These are phyloP conservation scores for Heterobasidion annosum DNA, from an alignment of 1,284 basidiomycete genomes.

Conservation along the genomic window DNA sequence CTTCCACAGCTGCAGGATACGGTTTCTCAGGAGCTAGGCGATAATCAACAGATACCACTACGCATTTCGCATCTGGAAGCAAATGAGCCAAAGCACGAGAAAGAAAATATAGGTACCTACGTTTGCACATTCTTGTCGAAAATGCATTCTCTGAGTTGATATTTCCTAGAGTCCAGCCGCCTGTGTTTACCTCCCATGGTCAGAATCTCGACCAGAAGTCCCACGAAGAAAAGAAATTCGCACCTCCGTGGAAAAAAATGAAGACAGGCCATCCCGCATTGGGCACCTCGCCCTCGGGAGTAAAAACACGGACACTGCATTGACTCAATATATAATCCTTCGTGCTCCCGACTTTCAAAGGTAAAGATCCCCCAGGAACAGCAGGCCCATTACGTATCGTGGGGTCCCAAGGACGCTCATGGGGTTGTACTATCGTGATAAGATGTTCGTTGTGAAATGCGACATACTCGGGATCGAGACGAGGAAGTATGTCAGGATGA, in stretches of 20 bases:
- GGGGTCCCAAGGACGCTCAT: constrained; percentile 53
- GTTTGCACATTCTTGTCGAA: constrained; percentile 45
- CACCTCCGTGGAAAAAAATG: constrained; percentile 55
- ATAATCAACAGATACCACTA: constrained; percentile 64
- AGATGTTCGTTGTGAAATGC: constrained; percentile 48
- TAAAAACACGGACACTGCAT: constrained; percentile 45
- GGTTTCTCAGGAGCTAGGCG: constrained; percentile 67
- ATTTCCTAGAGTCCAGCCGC: constrained; percentile 64
- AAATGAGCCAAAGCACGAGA: neutral
- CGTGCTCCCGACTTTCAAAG: constrained; percentile 42
- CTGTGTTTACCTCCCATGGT: constrained; percentile 18
- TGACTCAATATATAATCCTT: constrained; percentile 39
- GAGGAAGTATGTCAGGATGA: constrained; percentile 44
- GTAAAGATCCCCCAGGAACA: constrained; percentile 46
- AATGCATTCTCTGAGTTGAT: constrained; percentile 53
- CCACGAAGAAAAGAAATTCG: constrained; percentile 7
- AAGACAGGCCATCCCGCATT: constrained; percentile 51
- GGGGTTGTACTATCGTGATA: constrained; percentile 33
- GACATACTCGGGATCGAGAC: constrained; percentile 55
- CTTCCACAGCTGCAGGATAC: constrained; percentile 69
- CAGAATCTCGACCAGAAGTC: constrained; percentile 4
- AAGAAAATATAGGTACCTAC: constrained; percentile 20
- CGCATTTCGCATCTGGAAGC: constrained; percentile 35
- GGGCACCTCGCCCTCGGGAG: constrained; percentile 41
- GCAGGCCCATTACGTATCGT: constrained; percentile 41